Evolutionary conservation across 441 rosid species (phyloP).

Genomic region (Erodium trifolium): DNA sequence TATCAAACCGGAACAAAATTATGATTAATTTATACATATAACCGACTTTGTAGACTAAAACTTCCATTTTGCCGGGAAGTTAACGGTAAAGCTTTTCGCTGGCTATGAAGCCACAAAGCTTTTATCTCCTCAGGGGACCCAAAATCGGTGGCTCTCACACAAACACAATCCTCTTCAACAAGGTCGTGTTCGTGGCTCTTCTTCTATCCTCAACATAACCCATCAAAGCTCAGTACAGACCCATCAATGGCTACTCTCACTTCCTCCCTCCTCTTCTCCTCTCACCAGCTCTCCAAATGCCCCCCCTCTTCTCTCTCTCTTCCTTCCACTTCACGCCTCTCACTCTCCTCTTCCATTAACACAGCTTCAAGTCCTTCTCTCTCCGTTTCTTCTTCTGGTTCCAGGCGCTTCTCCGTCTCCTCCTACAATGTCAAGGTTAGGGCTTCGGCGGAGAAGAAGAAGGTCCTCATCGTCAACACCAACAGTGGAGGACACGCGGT

Average conservation of each 20-base stretch:
- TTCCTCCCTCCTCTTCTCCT: slow-evolving; percentile 36
- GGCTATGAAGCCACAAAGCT: neutral
- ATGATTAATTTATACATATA: no score
- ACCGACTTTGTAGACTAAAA: no score
- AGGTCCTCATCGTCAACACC: slow-evolving; percentile 73
- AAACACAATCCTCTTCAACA: neutral
- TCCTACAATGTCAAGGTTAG: slow-evolving; percentile 41
- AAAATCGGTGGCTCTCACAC: neutral
- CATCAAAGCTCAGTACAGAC: neutral
- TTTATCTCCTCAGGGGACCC: neutral
- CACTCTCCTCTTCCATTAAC: slow-evolving; percentile 12
- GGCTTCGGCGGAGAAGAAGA: slow-evolving; percentile 50
- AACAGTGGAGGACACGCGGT: slow-evolving; percentile 86
- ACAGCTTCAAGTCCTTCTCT: slow-evolving; percentile 20
- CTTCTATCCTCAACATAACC: no score
- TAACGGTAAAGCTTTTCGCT: slow-evolving; percentile 1
- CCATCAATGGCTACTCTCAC: slow-evolving; percentile 45
- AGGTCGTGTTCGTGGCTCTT: neutral
- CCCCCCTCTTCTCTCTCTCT: slow-evolving; percentile 24
- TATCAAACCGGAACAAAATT: no score
- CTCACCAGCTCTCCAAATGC: slow-evolving; percentile 22
- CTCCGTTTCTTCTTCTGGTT: slow-evolving; percentile 25
- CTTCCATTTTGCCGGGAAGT: neutral
- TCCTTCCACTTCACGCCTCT: slow-evolving; percentile 1
- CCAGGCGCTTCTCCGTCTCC: slow-evolving; percentile 23